Conservation (phyloP, 108 stramenopile genomes). For the Skeletonema potamos region DNA sequence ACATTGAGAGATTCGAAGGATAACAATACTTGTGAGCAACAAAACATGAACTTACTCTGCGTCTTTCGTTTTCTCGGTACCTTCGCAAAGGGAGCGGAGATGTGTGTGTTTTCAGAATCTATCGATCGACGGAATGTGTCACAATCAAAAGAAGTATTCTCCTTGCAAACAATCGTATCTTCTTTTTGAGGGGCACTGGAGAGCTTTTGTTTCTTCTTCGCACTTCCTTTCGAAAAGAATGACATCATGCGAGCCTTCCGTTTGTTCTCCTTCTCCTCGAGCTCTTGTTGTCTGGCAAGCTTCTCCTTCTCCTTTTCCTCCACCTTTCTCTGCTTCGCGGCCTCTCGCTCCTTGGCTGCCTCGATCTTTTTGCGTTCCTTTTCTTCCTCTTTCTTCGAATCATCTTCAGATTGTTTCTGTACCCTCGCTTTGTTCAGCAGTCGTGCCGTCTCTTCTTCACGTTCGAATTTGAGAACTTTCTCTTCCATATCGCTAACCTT, state of each 20-base stretch:
- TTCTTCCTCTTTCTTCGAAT: conserved; percentile 42
- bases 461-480: conserved; percentile 78
- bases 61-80: conserved; percentile 19
- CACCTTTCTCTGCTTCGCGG: conserved; percentile 27
- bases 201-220: conserved; percentile 30
- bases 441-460: conserved; percentile 71
- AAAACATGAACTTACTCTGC: not conserved
- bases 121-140: conserved; percentile 50
- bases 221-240: conserved; percentile 56
- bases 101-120: conserved; percentile 21
- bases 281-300: conserved; percentile 47
- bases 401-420: conserved; percentile 28
- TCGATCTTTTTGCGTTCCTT: conserved; percentile 40
- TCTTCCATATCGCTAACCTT: conserved; percentile 74
- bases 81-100: conserved; percentile 18
- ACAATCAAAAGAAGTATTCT: conserved; percentile 41
- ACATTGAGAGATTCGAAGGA: not conserved
- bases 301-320: conserved; percentile 52
- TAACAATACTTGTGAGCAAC: not conserved
- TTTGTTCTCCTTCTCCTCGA: conserved; percentile 56
- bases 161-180: not conserved
- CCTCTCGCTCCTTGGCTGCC: conserved; percentile 44
- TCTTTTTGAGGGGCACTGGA: not conserved
- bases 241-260: conserved; percentile 62
- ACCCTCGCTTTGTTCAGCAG: conserved; percentile 50